A percentile compares a stretch with the other conserved stretches of the same genome.
Conservation (phyloP, 306 rosid genomes). For the Quercus gilva region DNA sequence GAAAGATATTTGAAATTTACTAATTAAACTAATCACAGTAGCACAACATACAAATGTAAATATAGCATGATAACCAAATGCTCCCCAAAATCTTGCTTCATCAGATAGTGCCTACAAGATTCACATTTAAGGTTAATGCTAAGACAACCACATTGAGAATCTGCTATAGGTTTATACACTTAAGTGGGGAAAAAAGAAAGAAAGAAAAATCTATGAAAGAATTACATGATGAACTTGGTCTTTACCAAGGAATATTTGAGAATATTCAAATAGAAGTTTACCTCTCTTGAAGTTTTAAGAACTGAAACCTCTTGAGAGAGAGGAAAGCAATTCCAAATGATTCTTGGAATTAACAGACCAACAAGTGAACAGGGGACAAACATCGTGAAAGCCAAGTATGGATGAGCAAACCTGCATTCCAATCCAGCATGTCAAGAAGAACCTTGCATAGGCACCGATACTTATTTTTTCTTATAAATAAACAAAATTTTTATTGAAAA, state of each 20-base stretch:
- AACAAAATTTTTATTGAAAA: too few species aligned
- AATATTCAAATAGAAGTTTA: slow-evolving; percentile 25
- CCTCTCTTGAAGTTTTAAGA: slow-evolving; percentile 67
- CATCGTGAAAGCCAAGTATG: slow-evolving; percentile 90
- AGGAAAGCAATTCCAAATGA: slow-evolving; percentile 59
- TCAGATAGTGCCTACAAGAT: slow-evolving; percentile 62
- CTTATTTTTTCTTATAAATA: too few species aligned
- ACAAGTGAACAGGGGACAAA: slow-evolving; percentile 75
- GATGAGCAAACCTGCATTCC: slow-evolving; percentile 83
- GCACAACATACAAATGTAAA: slow-evolving; percentile 60
- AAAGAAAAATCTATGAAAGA: background rate
- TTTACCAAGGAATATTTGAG: background rate
- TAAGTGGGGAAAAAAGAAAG: background rate
- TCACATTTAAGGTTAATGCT: slow-evolving; percentile 26
- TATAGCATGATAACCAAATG: slow-evolving; percentile 78
- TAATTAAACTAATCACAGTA: slow-evolving; percentile 6
- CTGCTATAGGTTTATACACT: background rate
- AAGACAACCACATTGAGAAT: slow-evolving; percentile 2
- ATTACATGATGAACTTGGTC: background rate
- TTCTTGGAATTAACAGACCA: slow-evolving; percentile 81
- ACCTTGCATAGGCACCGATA: slow-evolving; percentile 20
- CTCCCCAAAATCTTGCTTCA: slow-evolving; percentile 97
- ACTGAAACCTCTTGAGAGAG: slow-evolving; percentile 61
- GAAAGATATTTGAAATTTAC: slow-evolving; percentile 5
- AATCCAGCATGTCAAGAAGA: slow-evolving; percentile 30